Conservation (phyloP, 306 rosid species). For the Carpinus viminea region DNA sequence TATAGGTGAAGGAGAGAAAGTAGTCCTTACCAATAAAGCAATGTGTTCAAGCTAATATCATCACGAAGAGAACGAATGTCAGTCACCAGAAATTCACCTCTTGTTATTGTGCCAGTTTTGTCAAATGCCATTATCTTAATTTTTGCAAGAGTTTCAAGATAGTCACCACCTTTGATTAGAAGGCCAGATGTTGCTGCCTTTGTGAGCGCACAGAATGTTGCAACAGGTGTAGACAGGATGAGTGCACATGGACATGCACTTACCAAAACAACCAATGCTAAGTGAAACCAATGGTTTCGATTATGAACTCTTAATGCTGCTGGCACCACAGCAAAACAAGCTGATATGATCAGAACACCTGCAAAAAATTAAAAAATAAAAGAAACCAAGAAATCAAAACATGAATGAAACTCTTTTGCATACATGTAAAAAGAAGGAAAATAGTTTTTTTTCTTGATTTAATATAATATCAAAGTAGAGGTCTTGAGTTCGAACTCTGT, state of each 20-base stretch:
- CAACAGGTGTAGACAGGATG: slow-evolving; percentile 90
- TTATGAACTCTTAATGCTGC: slow-evolving; percentile 42
- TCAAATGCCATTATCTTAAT: slow-evolving; percentile 79
- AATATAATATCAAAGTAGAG: too few relatives aligned
- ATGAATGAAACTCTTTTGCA: background rate
- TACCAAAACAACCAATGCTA: slow-evolving; percentile 82
- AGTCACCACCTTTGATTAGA: slow-evolving; percentile 90
- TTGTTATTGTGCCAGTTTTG: slow-evolving; percentile 94
- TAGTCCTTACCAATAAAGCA: slow-evolving; percentile 69
- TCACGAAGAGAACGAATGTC: slow-evolving; percentile 61
- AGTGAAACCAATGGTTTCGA: slow-evolving; percentile 70
- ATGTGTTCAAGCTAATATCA: slow-evolving; percentile 56
- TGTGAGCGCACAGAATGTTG: slow-evolving; percentile 91
- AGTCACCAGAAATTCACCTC: slow-evolving; percentile 79
- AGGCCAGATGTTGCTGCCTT: slow-evolving; percentile 89
- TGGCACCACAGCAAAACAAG: slow-evolving; percentile 64
- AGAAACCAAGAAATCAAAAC: background rate
- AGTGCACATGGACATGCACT: slow-evolving; percentile 97
- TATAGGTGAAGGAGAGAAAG: background rate
- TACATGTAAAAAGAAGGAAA: slow-evolving; percentile 9
- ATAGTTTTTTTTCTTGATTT: too few relatives aligned
- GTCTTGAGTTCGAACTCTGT: too few relatives aligned
- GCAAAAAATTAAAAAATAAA: slow-evolving; percentile 32
- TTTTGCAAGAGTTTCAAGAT: slow-evolving; percentile 75
- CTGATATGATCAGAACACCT: slow-evolving; percentile 67